These are phyloP conservation scores for Phlegmacium glaucopus DNA, from an alignment of 768 basidiomycete species.

Conservation along the genomic window DNA sequence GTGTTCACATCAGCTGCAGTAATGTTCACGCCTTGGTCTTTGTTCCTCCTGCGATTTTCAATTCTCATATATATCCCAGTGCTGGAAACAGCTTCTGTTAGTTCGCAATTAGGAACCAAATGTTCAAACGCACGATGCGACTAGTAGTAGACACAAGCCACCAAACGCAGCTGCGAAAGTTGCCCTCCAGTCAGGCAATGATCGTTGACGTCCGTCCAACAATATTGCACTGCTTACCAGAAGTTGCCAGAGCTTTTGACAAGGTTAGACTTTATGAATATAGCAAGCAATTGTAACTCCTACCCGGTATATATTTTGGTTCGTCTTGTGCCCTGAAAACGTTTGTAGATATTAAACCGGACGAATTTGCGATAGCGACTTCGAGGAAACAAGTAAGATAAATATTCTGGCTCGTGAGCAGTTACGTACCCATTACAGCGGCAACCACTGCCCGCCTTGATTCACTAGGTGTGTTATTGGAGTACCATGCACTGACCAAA, in stretches of 20 bases:
- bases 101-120: background rate
- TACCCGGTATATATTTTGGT: conserved; percentile 45
- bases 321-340: conserved; percentile 49
- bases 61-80: conserved; percentile 47
- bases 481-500: conserved; percentile 40
- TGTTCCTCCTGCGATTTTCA: conserved; percentile 44
- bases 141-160: conserved; percentile 41
- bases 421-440: conserved; percentile 43
- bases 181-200: background rate
- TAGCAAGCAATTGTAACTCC: background rate
- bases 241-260: conserved; percentile 37
- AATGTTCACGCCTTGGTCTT: conserved; percentile 34
- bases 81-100: conserved; percentile 15
- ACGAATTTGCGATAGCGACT: conserved; percentile 47
- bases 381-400: background rate
- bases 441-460: conserved; percentile 46
- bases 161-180: conserved; percentile 39
- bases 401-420: background rate
- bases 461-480: conserved; percentile 49
- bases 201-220: background rate
- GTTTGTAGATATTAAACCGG: conserved; percentile 50
- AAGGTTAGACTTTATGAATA: background rate
- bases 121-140: conserved; percentile 27
- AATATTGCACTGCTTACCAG: conserved; percentile 27
- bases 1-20: conserved; percentile 44